Conservation (phyloP, 2,329 filamentous ascomycete species). For the Aureobasidium sp. region DNA sequence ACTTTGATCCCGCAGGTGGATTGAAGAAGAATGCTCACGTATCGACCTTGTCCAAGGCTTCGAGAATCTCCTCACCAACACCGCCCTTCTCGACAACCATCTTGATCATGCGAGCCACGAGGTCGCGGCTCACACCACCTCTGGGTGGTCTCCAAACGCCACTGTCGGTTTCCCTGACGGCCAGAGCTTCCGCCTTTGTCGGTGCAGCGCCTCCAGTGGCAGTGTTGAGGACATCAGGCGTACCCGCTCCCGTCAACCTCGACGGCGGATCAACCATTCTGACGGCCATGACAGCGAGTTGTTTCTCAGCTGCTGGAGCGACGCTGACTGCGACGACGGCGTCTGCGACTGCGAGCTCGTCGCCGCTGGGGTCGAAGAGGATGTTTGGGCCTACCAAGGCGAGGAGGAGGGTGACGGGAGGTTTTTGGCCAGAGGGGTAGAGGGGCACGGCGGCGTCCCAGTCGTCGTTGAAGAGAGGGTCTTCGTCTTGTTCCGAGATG, state of each 20-base stretch:
- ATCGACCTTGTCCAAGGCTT: conserved; percentile 69
- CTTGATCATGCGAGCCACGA: conserved; percentile 67
- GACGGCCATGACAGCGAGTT: conserved; percentile 32
- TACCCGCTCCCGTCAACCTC: conserved; percentile 39
- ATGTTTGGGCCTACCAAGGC: conserved; percentile 79
- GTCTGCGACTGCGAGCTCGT: conserved; percentile 90
- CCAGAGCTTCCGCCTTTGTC: conserved; percentile 32
- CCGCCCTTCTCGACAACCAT: conserved; percentile 68
- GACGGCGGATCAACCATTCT: conserved; percentile 43
- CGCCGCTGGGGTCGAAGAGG: conserved; percentile 84
- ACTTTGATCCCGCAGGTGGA: not conserved
- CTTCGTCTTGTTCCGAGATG: conserved; percentile 85
- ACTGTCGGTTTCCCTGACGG: conserved; percentile 42
- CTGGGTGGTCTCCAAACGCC: conserved; percentile 78
- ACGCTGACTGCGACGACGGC: conserved; percentile 79
- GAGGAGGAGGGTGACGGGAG: conserved; percentile 84
- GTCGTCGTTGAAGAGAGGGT: conserved; percentile 96
- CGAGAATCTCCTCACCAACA: conserved; percentile 77
- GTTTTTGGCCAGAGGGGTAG: conserved; percentile 50
- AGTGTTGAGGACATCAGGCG: conserved; percentile 39
- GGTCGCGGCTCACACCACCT: conserved; percentile 68
- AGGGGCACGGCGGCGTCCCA: conserved; percentile 77
- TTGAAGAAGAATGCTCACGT: conserved; percentile 18
- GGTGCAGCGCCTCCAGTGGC: conserved; percentile 34
- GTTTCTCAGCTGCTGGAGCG: conserved; percentile 42